Base-by-base conservation (phyloP, 2,329 filamentous ascomycete genomes). In the Penicillium hordei region DNA sequence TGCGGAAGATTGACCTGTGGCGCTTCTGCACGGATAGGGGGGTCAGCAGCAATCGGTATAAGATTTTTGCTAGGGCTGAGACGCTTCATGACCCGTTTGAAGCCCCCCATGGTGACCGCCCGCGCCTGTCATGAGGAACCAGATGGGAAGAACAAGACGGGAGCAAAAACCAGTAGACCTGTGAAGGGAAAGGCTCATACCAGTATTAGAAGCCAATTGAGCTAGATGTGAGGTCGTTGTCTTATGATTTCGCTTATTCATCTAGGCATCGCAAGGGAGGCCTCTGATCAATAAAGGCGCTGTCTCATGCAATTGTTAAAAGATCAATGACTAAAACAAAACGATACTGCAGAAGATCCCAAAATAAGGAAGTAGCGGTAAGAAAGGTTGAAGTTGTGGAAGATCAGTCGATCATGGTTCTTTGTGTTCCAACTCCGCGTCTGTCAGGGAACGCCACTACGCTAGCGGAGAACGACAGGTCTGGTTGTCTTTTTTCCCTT, bases 1-100 rank as follows among this genome's bases (percentile, higher is more conserved):
- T 74, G 72, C 38, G 72, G 67, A 38, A 78, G 67, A 54, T 68
- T 72, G 52, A 78, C 61, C 61, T 72, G 72, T 44, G 75, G 75
- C 45, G 72, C 66, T 60, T 61, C 61, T 58, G 62, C 53, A 61
- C 52, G 43, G 50, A 66, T 65, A 63, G 66, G 62, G 44, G 62
- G 52, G 65, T 74, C 65, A 73, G 71, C 63, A 66, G 65, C 53
- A 43, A 39, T 54, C 27, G 36, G 39, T 17, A 46, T 27, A 39
- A 57, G 60, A 45, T 45, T 60, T 48, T 42, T 34, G 38, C 25
- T 48, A 13, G 63, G 60, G n/a, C 54, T 49, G 23, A 65, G 51
- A n/a, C 46, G 62, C 31, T 49, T 54, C 59, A 69, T 71, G 45
- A 61, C 61, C 60, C 67, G 67, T 62, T 65, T 70, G 60, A 75